These are phyloP conservation scores for Cordyceps javanica DNA, from an alignment of 2,329 filamentous ascomycete genomes.

Conservation along the genomic window DNA sequence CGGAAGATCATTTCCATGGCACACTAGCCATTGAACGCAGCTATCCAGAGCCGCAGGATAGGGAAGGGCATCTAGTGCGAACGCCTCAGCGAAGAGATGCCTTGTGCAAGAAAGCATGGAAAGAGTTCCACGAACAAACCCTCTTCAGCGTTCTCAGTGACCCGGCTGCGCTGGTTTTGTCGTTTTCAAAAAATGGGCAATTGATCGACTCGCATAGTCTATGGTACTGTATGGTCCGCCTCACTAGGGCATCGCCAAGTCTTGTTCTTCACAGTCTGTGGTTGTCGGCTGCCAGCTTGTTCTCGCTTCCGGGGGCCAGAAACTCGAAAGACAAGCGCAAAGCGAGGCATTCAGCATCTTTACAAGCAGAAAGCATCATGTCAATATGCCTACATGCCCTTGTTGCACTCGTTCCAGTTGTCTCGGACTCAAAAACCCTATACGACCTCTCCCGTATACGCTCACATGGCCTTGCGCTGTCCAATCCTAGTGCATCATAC, in stretches of 20 bases:
- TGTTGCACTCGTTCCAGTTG: conserved; percentile 50
- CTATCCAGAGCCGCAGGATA: conserved; percentile 11
- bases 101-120: conserved; percentile 41
- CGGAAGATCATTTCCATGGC: conserved; percentile 42
- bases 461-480: conserved; percentile 45
- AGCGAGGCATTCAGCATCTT: conserved; percentile 17
- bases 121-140: conserved; percentile 56
- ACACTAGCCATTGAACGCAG: conserved; percentile 20
- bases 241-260: conserved; percentile 50
- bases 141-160: conserved; percentile 58
- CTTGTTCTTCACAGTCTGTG: conserved; percentile 60
- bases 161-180: conserved; percentile 46
- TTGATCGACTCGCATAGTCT: conserved; percentile 55
- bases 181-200: conserved; percentile 48
- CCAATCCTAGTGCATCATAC: conserved; percentile 39
- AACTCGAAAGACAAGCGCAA: not conserved
- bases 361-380: conserved; percentile 48
- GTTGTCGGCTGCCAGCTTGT: conserved; percentile 53
- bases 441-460: conserved; percentile 56
- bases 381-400: conserved; percentile 59
- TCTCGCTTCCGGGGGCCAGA: conserved; percentile 42
- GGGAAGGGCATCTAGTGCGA: conserved; percentile 8
- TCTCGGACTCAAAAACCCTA: conserved; percentile 41
- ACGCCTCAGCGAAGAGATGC: not conserved
- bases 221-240: conserved; percentile 57